Conservation (phyloP, 225 moss, liverwort and hornwort species). For the Sphagnum contortum region DNA sequence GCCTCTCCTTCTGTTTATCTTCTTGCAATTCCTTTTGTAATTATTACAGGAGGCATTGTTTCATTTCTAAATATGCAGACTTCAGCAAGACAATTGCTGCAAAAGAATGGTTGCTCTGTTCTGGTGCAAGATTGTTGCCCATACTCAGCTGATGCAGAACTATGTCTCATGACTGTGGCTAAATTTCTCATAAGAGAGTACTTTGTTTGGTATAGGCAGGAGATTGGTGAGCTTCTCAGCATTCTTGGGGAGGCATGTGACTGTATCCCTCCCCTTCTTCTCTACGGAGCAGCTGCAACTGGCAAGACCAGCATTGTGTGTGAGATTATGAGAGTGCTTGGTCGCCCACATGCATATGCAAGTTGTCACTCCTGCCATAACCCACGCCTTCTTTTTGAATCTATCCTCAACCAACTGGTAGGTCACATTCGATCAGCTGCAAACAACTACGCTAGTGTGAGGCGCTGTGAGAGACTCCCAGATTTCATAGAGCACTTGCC, state of each 20-base stretch:
- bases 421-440: slow-evolving; percentile 71
- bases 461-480: slow-evolving; percentile 65
- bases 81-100: no score
- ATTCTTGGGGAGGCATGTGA: slow-evolving; percentile 62
- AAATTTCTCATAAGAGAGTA: no score
- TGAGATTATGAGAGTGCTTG: slow-evolving; percentile 43
- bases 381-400: slow-evolving; percentile 76
- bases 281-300: slow-evolving; percentile 77
- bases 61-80: no score
- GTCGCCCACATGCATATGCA: slow-evolving; percentile 68
- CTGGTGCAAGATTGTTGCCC: not conserved
- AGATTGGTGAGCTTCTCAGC: slow-evolving; percentile 63
- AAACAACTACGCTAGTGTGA: slow-evolving; percentile 69
- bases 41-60: not conserved
- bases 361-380: slow-evolving; percentile 79
- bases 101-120: not conserved
- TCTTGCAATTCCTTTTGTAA: no score
- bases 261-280: slow-evolving; percentile 61
- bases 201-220: slow-evolving; percentile 20
- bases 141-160: no score
- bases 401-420: slow-evolving; percentile 73
- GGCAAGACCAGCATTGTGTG: slow-evolving; percentile 82
- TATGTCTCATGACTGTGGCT: no score
- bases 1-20: not conserved
- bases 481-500: slow-evolving; percentile 64